A percentile compares a stretch with the other conserved stretches of the same genome.
Evolutionary conservation across 192 early-diverging fungal species (phyloP).

Genomic region (Backusella westeae): DNA sequence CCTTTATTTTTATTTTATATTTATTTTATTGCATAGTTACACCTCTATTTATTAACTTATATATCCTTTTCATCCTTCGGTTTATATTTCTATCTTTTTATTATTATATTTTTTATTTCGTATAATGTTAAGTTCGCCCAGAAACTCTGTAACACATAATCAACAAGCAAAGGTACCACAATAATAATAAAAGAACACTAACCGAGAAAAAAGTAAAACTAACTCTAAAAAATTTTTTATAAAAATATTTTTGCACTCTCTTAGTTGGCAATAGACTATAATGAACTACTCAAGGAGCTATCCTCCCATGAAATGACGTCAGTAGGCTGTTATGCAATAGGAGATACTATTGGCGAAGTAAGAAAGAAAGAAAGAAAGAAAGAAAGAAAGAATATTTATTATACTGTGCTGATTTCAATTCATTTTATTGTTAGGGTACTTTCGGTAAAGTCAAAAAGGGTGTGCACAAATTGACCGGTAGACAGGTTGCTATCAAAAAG

Average conservation of each 20-base stretch:
- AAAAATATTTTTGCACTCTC: not conserved
- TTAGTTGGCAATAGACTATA: conserved; percentile 57
- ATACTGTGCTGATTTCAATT: not conserved
- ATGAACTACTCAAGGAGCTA: conserved; percentile 60
- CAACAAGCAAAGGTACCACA: conserved; percentile 44
- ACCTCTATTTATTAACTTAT: not conserved
- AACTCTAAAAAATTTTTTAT: not conserved
- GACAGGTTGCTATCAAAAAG: conserved; percentile 60
- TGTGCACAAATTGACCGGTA: conserved; percentile 56
- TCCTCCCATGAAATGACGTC: conserved; percentile 50
- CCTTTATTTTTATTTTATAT: not conserved
- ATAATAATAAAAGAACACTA: not conserved
- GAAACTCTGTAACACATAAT: conserved; percentile 32
- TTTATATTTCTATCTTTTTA: not conserved
- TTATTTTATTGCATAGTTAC: conserved; percentile 3
- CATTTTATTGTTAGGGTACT: conserved; percentile 38
- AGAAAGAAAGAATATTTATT: not conserved
- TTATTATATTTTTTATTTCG: conserved; percentile 2
- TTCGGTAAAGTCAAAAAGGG: conserved; percentile 68
- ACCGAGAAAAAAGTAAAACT: conserved; percentile 1
- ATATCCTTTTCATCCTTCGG: conserved; percentile 6
- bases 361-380: not conserved
- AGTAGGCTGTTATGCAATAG: conserved; percentile 56
- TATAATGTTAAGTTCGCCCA: conserved; percentile 16
- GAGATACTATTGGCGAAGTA: conserved; percentile 52